phyloP scores from a whole-genome alignment of 768 basidiomycete species.

The Pulveroboletus sp. region DNA sequence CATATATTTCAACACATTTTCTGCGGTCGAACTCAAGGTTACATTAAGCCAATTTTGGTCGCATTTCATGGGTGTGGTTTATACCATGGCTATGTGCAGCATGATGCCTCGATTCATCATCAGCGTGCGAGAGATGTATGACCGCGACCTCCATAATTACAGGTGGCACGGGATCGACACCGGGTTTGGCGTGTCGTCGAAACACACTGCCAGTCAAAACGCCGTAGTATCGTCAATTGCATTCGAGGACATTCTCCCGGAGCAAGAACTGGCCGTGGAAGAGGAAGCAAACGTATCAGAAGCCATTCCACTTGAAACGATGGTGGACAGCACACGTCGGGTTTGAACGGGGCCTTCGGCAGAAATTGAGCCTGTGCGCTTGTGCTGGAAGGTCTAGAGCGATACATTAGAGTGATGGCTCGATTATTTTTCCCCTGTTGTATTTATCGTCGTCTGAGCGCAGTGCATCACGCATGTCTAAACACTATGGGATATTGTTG shows the following conservation, averaged over 20 bases:
- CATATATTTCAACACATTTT: neutral
- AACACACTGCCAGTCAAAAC: too few relatives aligned
- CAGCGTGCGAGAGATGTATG: constrained; percentile 1
- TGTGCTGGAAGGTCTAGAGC: neutral
- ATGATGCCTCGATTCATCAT: constrained; percentile 11
- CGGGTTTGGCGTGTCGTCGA: constrained; percentile 1
- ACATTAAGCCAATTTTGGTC: rapidly evolving
- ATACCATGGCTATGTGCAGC: neutral
- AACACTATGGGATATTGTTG: too few relatives aligned
- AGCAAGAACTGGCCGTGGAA: neutral
- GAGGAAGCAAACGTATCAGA: neutral
- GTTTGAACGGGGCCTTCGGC: neutral
- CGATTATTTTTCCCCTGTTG: neutral
- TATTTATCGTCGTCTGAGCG: neutral
- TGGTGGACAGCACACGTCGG: neutral
- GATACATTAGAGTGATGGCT: neutral
- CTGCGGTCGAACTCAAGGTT: neutral
- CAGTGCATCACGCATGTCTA: neutral
- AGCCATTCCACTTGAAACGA: neutral
- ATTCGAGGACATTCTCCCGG: neutral
- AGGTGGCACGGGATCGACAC: neutral
- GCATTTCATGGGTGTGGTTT: neutral
- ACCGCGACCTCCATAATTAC: neutral
- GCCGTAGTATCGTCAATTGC: neutral
- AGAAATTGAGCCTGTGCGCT: too few relatives aligned